Conservation (phyloP, 179 eudicot genomes). For the Heliamphora pulchella region DNA sequence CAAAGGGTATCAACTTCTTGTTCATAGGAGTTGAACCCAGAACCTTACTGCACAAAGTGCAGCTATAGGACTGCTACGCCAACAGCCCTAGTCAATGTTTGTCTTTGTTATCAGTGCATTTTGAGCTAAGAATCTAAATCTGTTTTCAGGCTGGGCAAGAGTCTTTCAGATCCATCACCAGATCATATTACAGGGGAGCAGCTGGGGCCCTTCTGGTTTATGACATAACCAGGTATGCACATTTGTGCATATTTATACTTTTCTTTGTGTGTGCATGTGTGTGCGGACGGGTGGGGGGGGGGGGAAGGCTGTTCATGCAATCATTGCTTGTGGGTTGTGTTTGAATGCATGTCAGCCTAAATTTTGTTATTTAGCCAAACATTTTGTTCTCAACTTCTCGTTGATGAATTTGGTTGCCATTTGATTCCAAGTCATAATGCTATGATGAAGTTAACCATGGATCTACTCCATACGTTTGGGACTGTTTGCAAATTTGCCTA, state of each 20-base stretch:
- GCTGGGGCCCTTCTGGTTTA: slow-evolving; percentile 82
- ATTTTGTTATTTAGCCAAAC: background rate
- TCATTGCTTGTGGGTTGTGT: background rate
- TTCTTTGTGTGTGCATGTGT: too few species aligned
- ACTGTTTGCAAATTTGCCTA: background rate
- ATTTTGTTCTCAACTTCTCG: background rate
- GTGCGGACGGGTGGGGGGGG: too few species aligned
- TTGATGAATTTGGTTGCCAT: background rate
- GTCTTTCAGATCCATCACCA: slow-evolving; percentile 67
- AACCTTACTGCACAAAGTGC: too few species aligned
- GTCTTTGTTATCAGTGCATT: background rate
- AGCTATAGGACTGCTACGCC: too few species aligned
- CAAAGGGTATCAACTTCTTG: too few species aligned
- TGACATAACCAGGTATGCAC: slow-evolving; percentile 63
- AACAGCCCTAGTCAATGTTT: too few species aligned
- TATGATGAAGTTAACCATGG: background rate
- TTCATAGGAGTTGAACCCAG: too few species aligned
- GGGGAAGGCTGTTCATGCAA: background rate
- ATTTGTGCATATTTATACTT: background rate
- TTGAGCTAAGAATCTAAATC: background rate
- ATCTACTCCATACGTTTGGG: background rate
- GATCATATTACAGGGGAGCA: slow-evolving; percentile 79
- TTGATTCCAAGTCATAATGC: background rate
- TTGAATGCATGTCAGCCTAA: background rate
- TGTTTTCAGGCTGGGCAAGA: slow-evolving; percentile 71